Conservation (phyloP, 139 green algal species). For the Picochlorum sp. region DNA sequence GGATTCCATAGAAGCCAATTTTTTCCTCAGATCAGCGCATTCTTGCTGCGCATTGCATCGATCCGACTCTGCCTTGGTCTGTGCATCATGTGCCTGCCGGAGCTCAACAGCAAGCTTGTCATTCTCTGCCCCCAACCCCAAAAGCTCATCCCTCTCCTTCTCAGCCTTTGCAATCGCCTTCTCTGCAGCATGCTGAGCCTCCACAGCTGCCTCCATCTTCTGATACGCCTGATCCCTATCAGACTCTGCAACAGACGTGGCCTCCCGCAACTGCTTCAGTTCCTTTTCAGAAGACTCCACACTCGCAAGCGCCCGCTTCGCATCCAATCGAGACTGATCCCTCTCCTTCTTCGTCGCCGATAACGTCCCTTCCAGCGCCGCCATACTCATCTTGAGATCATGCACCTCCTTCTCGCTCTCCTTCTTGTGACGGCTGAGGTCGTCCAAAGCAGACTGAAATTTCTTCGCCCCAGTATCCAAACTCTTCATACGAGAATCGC, state of each 20-base stretch:
- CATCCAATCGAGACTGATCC: constrained; percentile 5
- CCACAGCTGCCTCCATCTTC: constrained; percentile 7
- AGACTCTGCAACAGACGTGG: background rate
- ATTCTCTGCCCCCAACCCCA: background rate
- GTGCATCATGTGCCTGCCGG: constrained; percentile 4
- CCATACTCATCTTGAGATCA: background rate
- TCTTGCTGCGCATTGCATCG: background rate
- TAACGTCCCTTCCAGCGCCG: background rate
- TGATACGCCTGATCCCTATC: constrained; percentile 5
- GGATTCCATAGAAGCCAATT: background rate
- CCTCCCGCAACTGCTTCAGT: background rate
- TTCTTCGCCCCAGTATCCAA: constrained; percentile 2
- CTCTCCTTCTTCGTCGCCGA: background rate
- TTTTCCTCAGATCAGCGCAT: background rate
- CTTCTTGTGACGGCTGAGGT: constrained; percentile 2
- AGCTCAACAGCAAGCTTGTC: constrained; percentile 2
- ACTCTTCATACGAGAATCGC: background rate
- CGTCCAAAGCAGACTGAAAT: constrained; percentile 2
- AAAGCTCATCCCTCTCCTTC: constrained; percentile 1
- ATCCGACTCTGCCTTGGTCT: constrained; percentile 10
- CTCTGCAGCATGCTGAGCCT: background rate
- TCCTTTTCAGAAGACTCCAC: constrained; percentile 1
- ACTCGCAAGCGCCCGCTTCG: constrained; percentile 8
- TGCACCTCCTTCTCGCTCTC: background rate
- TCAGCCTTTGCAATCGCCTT: background rate